A percentile compares a stretch with the other conserved stretches of the same genome.
Evolutionary conservation across 1,284 basidiomycete genomes (phyloP).

Genomic region (Earliella scabrosa): DNA sequence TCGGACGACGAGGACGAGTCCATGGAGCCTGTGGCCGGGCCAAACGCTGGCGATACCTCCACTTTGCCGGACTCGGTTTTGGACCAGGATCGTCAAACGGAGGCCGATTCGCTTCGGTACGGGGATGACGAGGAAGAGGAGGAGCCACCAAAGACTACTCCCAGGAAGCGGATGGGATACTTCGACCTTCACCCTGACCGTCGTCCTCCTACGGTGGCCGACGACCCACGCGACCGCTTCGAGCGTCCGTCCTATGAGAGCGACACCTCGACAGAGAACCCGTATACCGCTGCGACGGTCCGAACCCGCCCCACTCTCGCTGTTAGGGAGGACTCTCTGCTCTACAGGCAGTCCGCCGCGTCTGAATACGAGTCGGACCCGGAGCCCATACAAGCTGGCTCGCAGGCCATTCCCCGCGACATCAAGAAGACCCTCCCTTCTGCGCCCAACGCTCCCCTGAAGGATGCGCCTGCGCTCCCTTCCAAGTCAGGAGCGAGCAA

Average conservation of each 20-base stretch:
- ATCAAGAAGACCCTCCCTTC: slow-evolving; percentile 11
- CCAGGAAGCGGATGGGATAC: slow-evolving; percentile 55
- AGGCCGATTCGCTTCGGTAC: slow-evolving; percentile 23
- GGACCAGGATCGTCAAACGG: slow-evolving; percentile 14
- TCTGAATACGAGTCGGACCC: slow-evolving; percentile 26
- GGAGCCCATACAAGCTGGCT: slow-evolving; percentile 14
- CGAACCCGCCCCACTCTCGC: slow-evolving; percentile 9
- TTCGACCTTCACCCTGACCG: slow-evolving; percentile 72
- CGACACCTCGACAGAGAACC: slow-evolving; percentile 25
- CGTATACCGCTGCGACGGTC: slow-evolving; percentile 19
- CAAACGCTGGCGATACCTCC: slow-evolving; percentile 20
- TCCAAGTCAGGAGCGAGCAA: slow-evolving; percentile 46
- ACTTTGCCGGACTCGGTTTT: slow-evolving; percentile 28
- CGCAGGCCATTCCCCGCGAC: slow-evolving; percentile 17
- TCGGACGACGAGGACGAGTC: slow-evolving; percentile 49
- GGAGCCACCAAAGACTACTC: slow-evolving; percentile 8
- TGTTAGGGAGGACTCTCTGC: slow-evolving; percentile 2
- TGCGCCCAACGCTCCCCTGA: neutral
- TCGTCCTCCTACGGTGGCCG: slow-evolving; percentile 44
- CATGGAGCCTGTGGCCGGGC: slow-evolving; percentile 42
- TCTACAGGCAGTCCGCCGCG: slow-evolving; percentile 14
- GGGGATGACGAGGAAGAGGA: slow-evolving; percentile 41
- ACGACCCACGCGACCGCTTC: slow-evolving; percentile 33
- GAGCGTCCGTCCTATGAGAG: slow-evolving; percentile 32
- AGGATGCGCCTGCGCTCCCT: slow-evolving; percentile 12